A percentile compares a stretch with the other conserved stretches of the same genome.
Evolutionary conservation across 352 stramenopile genomes (phyloP).

Genomic region (Globisporangium perplexum): DNA sequence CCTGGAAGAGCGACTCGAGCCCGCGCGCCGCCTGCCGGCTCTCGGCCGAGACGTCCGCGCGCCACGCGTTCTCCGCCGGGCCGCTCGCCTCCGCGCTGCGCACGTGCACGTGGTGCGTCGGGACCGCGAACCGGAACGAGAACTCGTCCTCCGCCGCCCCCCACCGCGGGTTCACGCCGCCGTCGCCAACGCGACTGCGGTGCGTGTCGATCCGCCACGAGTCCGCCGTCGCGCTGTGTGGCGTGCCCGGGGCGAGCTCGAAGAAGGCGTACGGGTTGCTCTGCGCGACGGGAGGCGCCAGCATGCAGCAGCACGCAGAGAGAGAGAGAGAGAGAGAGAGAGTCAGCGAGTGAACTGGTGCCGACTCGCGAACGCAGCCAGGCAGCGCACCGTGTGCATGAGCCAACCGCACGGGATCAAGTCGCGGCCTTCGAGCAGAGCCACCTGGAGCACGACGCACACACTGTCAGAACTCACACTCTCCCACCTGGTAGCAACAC

Average conservation of each 20-base stretch:
- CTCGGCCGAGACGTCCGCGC: constrained; percentile 22
- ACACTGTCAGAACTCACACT: background rate
- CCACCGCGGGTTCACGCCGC: constrained; percentile 57
- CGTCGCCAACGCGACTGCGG: constrained; percentile 46
- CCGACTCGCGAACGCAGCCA: too few species aligned
- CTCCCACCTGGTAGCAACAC: background rate
- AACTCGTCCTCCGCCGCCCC: constrained; percentile 45
- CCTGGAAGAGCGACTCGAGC: constrained; percentile 55
- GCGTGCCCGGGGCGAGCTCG: constrained; percentile 31
- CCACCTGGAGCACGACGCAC: constrained; percentile 22
- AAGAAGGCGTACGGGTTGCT: constrained; percentile 79
- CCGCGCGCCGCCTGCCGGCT: constrained; percentile 27
- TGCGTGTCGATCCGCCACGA: constrained; percentile 75
- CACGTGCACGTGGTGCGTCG: constrained; percentile 54
- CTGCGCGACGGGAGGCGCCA: too few species aligned
- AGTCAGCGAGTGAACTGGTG: too few species aligned
- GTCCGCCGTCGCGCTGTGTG: constrained; percentile 35
- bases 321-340: background rate
- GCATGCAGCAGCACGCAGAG: too few species aligned
- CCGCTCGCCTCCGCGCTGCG: constrained; percentile 4
- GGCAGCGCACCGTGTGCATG: constrained; percentile 35
- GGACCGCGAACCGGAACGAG: constrained; percentile 69
- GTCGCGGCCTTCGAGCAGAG: constrained; percentile 64
- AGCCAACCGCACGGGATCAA: constrained; percentile 68
- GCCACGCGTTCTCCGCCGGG: constrained; percentile 34